Evolutionary conservation across 73 alveolate genomes (phyloP), one percentile per base, ranked within the genome.

Genomic region (Effrenium voratum): DNA sequence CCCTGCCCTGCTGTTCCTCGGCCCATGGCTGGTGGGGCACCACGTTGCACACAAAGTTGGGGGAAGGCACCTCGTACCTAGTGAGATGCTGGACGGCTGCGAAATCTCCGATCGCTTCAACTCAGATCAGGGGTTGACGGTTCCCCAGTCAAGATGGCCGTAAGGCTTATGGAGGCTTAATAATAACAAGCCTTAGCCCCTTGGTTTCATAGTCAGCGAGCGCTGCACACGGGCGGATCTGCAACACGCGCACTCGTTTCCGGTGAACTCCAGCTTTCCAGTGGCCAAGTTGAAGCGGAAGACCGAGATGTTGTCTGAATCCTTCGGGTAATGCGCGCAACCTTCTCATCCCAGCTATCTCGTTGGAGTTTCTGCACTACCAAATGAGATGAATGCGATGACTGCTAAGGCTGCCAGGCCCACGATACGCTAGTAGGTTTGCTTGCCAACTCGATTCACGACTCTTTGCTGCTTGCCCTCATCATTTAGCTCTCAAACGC

Each of bases 31-130:
- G 97, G 46, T 92, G 98, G n/a, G 98, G 98, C 76, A 92, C 66
- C 92, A 92, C 92, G 83, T 28, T 75, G 91, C 98, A 92, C 22
- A 92, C 98, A 38, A 92, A 92, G 98, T 92, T 92, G 36, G 98
- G 98, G 32, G 98, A 92, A 4, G 98, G 98, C 49, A 92, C 98
- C 79, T 72, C 98, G 82, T 92, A 92, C 97, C 97, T 90, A 38
- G 52, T n/a, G 4, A 10, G 70, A 44, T 19, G 13, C 45, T 26
- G 82, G 47, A 34, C 49, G 49, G 13, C 45, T n/a, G n/a, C n/a
- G n/a, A n/a, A 60, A 16, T 32, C 36, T 60, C 40, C 36, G 75
- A 36, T 22, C 30, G 75, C 75, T 60, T 60, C 5, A 4, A 60
- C n/a, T 60, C 30, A 22, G 19, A 52, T 19, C 26, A n/a, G n/a